These are phyloP conservation scores for Astragalus glycyphyllos DNA, from an alignment of 306 rosid species.

Conservation along the genomic window DNA sequence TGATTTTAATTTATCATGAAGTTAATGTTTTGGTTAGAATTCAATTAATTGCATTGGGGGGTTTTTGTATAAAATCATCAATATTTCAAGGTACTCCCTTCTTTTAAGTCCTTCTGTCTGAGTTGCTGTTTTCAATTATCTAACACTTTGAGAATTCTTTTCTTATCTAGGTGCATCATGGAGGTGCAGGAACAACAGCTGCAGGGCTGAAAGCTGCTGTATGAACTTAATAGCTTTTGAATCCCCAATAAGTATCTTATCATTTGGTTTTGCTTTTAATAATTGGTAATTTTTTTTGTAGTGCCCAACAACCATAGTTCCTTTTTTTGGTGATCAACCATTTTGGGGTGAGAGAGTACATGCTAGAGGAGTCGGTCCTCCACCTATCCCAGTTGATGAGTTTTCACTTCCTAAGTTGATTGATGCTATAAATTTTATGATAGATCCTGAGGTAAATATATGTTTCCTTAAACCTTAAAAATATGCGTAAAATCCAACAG, in stretches of 20 bases:
- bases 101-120: neutral
- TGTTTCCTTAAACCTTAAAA: constrained; percentile 12
- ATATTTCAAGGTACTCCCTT: neutral
- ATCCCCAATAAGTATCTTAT: constrained; percentile 17
- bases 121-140: constrained; percentile 1
- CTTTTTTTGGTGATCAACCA: constrained; percentile 98
- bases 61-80: neutral
- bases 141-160: constrained; percentile 20
- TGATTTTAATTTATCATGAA: neutral
- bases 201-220: constrained; percentile 99
- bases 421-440: constrained; percentile 77
- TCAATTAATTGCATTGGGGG: neutral
- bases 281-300: constrained; percentile 38
- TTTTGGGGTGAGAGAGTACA: constrained; percentile 99
- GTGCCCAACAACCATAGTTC: constrained; percentile 97
- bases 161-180: constrained; percentile 87
- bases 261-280: constrained; percentile 28
- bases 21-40: neutral
- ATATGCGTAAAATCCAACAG: neutral
- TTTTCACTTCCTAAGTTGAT: constrained; percentile 87
- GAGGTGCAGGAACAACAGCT: constrained; percentile 99
- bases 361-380: constrained; percentile 94
- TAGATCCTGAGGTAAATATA: constrained; percentile 79
- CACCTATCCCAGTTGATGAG: constrained; percentile 92
- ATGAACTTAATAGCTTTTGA: constrained; percentile 44